phyloP scores from a whole-genome alignment of 768 basidiomycete species.

The Multifurca ochricompacta region DNA sequence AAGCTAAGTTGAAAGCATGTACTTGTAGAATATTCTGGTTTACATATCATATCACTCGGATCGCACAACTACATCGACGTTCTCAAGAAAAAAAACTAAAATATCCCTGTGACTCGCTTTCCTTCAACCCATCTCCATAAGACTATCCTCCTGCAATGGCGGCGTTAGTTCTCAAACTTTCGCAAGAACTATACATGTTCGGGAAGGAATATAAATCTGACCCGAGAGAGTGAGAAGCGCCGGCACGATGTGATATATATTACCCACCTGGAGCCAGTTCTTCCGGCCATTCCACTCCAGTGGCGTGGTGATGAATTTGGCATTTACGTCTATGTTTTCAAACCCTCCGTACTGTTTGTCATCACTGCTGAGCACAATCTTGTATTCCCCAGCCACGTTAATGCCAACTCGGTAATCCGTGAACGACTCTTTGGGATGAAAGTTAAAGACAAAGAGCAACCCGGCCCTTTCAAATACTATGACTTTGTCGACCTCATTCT shows the following conservation, averaged over 20 bases:
- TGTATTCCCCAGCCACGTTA: conserved; percentile 78
- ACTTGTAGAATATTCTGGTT: conserved; percentile 1
- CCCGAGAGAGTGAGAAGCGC: background rate
- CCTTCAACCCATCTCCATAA: background rate
- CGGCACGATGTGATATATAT: conserved; percentile 2
- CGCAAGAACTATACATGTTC: conserved; percentile 59
- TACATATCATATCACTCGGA: background rate
- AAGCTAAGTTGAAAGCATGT: conserved; percentile 17
- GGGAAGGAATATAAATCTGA: conserved; percentile 65
- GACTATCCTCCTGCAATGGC: background rate
- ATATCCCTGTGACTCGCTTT: background rate
- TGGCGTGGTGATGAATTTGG: conserved; percentile 71
- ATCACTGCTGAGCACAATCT: conserved; percentile 73
- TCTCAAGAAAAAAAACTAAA: conserved; percentile 1
- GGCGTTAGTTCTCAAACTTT: conserved; percentile 26
- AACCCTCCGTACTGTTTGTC: conserved; percentile 88
- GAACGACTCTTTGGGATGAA: conserved; percentile 86
- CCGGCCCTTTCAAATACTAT: conserved; percentile 92
- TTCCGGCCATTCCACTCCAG: conserved; percentile 89
- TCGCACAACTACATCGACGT: background rate
- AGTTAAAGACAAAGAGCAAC: conserved; percentile 94
- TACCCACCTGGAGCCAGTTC: conserved; percentile 76
- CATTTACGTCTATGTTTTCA: conserved; percentile 59
- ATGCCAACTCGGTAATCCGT: conserved; percentile 92
- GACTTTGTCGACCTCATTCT: conserved; percentile 89